These are phyloP conservation scores for Podaxis carcinomalis DNA, from an alignment of 768 basidiomycete genomes.

Conservation along the genomic window DNA sequence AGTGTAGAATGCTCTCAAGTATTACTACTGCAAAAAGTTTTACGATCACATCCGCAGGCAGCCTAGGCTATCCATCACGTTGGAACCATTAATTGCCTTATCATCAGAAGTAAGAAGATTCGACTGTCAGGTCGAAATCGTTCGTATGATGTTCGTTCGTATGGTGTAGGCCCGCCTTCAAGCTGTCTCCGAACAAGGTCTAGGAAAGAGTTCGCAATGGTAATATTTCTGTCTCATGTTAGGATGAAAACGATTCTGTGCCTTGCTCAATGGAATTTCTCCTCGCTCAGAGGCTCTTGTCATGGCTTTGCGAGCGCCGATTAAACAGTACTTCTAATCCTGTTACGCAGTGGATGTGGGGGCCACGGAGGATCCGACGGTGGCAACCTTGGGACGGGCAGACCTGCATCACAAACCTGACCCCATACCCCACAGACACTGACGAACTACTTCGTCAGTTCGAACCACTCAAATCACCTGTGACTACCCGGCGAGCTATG, in stretches of 20 bases:
- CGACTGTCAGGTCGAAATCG: background rate
- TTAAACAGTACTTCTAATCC: background rate
- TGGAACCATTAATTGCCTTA: background rate
- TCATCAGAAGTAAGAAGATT: background rate
- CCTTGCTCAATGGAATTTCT: background rate
- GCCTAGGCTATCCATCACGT: background rate
- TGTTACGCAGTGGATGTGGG: background rate
- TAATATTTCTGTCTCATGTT: background rate
- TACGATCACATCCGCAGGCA: background rate
- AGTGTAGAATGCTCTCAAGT: background rate
- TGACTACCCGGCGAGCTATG: background rate
- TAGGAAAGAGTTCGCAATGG: background rate
- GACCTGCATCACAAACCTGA: background rate
- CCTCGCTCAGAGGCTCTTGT: background rate
- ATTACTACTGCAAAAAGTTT: background rate
- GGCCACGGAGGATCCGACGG: background rate
- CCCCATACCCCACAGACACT: background rate
- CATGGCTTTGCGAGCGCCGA: background rate
- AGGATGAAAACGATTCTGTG: background rate
- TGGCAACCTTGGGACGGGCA: background rate
- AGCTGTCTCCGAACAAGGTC: background rate
- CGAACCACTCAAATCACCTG: background rate
- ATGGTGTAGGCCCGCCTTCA: background rate
- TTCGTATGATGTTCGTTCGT: background rate
- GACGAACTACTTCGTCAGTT: background rate